These are phyloP conservation scores for Penicillium angulare DNA, from an alignment of 495 filamentous ascomycete species.

Conservation along the genomic window DNA sequence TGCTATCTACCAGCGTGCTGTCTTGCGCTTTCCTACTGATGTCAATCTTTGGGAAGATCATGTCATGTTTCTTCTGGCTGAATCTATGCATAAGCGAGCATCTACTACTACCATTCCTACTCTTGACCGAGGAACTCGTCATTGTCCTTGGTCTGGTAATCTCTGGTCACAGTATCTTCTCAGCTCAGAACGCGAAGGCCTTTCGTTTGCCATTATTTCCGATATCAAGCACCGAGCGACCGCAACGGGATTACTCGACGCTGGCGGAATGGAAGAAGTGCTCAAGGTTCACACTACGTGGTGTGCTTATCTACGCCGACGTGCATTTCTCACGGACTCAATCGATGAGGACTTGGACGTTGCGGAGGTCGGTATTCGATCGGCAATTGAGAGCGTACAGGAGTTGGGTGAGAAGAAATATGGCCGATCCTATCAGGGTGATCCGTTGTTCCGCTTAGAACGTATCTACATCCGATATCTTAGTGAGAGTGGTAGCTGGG, in stretches of 20 bases:
- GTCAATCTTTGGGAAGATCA: conserved; percentile 78
- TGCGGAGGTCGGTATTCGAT: conserved; percentile 84
- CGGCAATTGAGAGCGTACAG: conserved; percentile 78
- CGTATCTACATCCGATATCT: conserved; percentile 89
- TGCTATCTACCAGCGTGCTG: conserved; percentile 74
- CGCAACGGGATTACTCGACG: conserved; percentile 71
- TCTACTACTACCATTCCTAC: conserved; percentile 46
- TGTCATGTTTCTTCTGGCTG: conserved; percentile 64
- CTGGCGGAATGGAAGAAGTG: conserved; percentile 76
- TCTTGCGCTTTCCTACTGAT: conserved; percentile 66
- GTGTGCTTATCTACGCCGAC: conserved; percentile 86
- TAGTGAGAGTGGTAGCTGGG: conserved; percentile 68
- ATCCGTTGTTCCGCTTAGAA: conserved; percentile 83
- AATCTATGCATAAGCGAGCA: conserved; percentile 34
- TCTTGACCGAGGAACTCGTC: conserved; percentile 73
- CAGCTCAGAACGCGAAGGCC: conserved; percentile 70
- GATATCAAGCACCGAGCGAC: conserved; percentile 91
- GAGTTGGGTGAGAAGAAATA: conserved; percentile 74
- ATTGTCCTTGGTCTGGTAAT: conserved; percentile 88
- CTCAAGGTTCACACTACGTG: conserved; percentile 87
- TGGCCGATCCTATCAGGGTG: conserved; percentile 73
- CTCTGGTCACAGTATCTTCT: conserved; percentile 90
- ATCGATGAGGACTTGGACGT: conserved; percentile 89
- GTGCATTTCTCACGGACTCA: conserved; percentile 71
- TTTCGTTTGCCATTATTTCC: conserved; percentile 75